Evolutionary conservation across 805 yeast genomes (phyloP), one percentile per base, ranked within the genome.

Genomic region (Hanseniaspora meyeri): DNA sequence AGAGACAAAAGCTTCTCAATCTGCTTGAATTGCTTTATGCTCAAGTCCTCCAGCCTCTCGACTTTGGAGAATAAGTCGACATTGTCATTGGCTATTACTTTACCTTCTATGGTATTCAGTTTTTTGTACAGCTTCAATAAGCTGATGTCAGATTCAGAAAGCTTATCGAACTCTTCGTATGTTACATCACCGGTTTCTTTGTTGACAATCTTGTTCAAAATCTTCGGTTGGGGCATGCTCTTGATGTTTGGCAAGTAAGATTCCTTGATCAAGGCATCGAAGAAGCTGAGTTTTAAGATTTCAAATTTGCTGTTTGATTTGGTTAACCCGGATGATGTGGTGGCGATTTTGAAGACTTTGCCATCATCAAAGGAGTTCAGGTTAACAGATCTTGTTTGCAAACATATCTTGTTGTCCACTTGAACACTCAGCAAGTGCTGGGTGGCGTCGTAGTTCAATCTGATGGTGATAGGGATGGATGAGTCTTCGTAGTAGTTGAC

Each of bases 401-500:
- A 79, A 64, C 89, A 81, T 57, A 85, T 72, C 61, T 77, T 79
- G 66, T 85, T 85, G 67, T 85, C 87, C 51, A 83, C 70, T 59
- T 85, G 87, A n/a, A 85, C 74, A 61, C 83, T 82, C 60, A 82
- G 72, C 58, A 77, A 67, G 16, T 72, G 70, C 43, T 70, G 65
- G 8, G 62, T 61, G 10, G 67, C 66, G 27, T 79, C 76, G 62
- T 83, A 83, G 9, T 83, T 79, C 14, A 85, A 61, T 68, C 88
- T 78, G n/a, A 84, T 54, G 0, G 86, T 82, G 27, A 78, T 71
- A 11, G 95, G 95, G 6, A 84, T 86, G 59, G 79, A 78, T 0
- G 87, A 79, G 62, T 80, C 82, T 65, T 84, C 83, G 62, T 78
- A 85, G 32, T 46, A 49, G 10, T 72, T 71, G 61, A 81, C 66